Percentiles rank a stretch among this genome's conserved stretches.
phyloP scores from a whole-genome alignment of 257 asterid genomes.

The Plantago major region DNA sequence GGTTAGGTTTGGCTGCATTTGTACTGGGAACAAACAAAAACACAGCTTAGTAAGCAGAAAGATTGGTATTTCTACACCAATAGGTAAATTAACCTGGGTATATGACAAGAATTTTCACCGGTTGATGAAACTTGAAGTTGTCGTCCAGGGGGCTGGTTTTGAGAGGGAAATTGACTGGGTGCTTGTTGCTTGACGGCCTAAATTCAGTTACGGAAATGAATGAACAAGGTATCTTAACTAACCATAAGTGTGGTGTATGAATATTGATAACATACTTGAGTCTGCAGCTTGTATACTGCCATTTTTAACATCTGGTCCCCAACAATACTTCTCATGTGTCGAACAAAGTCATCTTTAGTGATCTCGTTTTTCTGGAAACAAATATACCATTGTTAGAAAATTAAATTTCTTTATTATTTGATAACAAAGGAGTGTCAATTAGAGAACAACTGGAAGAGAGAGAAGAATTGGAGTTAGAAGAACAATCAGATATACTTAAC shows the following conservation, averaged over 20 bases:
- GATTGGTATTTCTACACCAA: constrained; percentile 14
- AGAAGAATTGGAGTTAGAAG: too few relatives aligned
- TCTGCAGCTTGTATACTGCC: constrained; percentile 81
- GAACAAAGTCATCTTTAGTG: constrained; percentile 72
- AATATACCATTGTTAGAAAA: constrained; percentile 17
- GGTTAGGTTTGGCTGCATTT: constrained; percentile 38
- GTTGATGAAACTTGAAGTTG: constrained; percentile 48
- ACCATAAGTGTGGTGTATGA: constrained; percentile 11
- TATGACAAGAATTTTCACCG: constrained; percentile 34
- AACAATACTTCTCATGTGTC: constrained; percentile 77
- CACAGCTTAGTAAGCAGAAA: constrained; percentile 23
- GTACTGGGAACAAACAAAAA: constrained; percentile 24
- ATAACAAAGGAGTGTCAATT: too few relatives aligned
- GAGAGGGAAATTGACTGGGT: constrained; percentile 49
- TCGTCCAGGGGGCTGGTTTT: constrained; percentile 47
- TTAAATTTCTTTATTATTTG: constrained; percentile 8
- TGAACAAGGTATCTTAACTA: constrained; percentile 16
- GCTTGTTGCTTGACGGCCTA: constrained; percentile 57
- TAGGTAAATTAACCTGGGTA: constrained; percentile 15
- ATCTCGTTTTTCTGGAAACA: constrained; percentile 76
- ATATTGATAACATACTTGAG: constrained; percentile 46
- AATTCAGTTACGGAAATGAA: constrained; percentile 22
- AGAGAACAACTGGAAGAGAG: too few relatives aligned
- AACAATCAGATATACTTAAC: too few relatives aligned
- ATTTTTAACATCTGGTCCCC: constrained; percentile 93